These are phyloP conservation scores for Agarophyton chilense DNA, from an alignment of 23 red algal species.

Conservation along the genomic window DNA sequence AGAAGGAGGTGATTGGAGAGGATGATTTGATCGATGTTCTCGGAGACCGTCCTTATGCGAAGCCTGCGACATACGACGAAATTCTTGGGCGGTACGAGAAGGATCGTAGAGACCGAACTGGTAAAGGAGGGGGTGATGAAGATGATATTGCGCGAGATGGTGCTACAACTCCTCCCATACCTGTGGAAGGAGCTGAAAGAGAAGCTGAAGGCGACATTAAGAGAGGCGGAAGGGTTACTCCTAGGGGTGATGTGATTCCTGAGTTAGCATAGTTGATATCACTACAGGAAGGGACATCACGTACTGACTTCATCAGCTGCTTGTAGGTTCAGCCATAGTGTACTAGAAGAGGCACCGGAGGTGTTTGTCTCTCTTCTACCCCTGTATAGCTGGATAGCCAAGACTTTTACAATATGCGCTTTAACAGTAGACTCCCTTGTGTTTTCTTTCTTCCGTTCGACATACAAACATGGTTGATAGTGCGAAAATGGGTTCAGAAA, in stretches of 20 bases:
- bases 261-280: conserved; percentile 45
- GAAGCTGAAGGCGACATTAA: conserved; percentile 18
- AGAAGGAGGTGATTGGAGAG: conserved; percentile 92
- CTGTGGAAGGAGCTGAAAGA: conserved; percentile 51
- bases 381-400: no score
- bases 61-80: conserved; percentile 92
- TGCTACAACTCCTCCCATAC: conserved; percentile 55
- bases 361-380: no score
- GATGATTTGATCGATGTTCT: conserved; percentile 90
- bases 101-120: conserved; percentile 72
- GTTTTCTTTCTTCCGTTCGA: no score
- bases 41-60: conserved; percentile 77
- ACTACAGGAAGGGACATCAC: not conserved
- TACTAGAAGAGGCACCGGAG: no score
- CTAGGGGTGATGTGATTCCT: conserved; percentile 46
- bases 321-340: no score
- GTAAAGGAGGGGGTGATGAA: conserved; percentile 38
- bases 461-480: no score
- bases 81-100: conserved; percentile 84
- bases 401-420: no score
- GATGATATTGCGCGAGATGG: conserved; percentile 42
- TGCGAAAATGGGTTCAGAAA: no score
- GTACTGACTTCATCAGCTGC: not conserved
- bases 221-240: not conserved
- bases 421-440: no score